phyloP scores from a whole-genome alignment of 192 early-diverging fungal genomes.

The Podila clonocystis region DNA sequence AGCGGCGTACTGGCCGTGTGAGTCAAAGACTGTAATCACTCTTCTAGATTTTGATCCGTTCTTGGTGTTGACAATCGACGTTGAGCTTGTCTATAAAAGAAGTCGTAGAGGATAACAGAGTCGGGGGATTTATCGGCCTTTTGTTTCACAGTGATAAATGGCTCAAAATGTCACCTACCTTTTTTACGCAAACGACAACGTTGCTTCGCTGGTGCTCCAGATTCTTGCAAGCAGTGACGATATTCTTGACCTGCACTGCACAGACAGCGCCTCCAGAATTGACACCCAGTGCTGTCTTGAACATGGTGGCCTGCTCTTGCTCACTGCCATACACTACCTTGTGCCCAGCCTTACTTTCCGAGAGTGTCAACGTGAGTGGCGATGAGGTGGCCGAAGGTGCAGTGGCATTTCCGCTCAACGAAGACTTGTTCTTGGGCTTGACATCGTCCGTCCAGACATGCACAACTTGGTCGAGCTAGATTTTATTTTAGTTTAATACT shows the following conservation, averaged over 20 bases:
- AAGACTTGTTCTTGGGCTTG: constrained; percentile 18
- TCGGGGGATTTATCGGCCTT: background rate
- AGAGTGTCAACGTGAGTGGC: constrained; percentile 14
- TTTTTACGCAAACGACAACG: constrained; percentile 29
- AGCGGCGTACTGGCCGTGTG: constrained; percentile 21
- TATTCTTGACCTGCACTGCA: constrained; percentile 16
- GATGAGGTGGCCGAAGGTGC: constrained; percentile 13
- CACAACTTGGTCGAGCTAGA: constrained; percentile 44
- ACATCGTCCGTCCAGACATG: constrained; percentile 43
- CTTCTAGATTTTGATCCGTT: constrained; percentile 25
- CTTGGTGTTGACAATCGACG: constrained; percentile 14
- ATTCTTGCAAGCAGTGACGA: background rate
- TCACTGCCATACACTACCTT: constrained; percentile 23
- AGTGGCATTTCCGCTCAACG: background rate
- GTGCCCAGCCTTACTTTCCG: constrained; percentile 36
- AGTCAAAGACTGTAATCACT: constrained; percentile 18
- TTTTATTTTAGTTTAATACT: background rate
- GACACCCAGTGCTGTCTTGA: constrained; percentile 19
- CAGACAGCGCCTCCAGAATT: constrained; percentile 20
- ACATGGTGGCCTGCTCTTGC: constrained; percentile 11
- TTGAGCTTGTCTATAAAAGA: constrained; percentile 10
- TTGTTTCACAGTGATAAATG: background rate
- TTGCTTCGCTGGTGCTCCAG: constrained; percentile 17
- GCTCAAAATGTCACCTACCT: constrained; percentile 4
- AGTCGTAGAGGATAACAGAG: background rate